A percentile compares a stretch with the other conserved stretches of the same genome.
Evolutionary conservation across 169 alveolate species (phyloP).

Genomic region (Eimeria acervulina): DNA sequence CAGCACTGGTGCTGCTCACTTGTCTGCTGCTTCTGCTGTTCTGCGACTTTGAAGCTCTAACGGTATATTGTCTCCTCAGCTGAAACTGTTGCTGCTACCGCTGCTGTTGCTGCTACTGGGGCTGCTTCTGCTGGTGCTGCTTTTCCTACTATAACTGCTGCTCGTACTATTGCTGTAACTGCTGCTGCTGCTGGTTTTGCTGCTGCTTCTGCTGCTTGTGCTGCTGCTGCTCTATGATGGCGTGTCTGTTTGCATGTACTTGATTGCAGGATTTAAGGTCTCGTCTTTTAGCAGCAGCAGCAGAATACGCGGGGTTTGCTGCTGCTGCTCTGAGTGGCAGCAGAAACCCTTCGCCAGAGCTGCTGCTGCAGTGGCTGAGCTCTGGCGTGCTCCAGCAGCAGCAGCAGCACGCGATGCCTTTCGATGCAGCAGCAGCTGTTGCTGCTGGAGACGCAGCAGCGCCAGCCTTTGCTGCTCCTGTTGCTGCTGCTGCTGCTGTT

Average conservation of each 20-base stretch:
- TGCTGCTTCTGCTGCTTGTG: conserved; percentile 18
- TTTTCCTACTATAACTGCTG: too few relatives aligned
- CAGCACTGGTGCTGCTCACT: neutral
- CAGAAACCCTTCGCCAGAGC: neutral
- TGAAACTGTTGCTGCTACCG: neutral
- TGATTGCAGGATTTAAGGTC: neutral
- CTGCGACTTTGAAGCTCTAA: neutral
- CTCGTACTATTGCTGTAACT: neutral
- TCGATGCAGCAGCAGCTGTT: conserved; percentile 20
- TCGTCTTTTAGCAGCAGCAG: neutral
- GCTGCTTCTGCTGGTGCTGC: neutral
- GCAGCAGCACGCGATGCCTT: conserved; percentile 25
- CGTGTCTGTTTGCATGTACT: neutral
- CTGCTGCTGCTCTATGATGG: neutral
- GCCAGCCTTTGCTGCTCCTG: neutral
- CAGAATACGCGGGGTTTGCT: neutral
- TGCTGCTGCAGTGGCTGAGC: conserved; percentile 67
- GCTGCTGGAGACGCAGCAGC: neutral
- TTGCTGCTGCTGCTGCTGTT: neutral
- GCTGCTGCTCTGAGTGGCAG: neutral
- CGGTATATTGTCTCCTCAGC: neutral
- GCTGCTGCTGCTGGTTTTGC: neutral
- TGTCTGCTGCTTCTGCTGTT: conserved; percentile 5
- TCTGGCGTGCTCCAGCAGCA: conserved; percentile 66
- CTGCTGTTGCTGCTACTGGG: neutral